Conservation (phyloP, 164 flowering plant genomes). For the Vitis rupestris region DNA sequence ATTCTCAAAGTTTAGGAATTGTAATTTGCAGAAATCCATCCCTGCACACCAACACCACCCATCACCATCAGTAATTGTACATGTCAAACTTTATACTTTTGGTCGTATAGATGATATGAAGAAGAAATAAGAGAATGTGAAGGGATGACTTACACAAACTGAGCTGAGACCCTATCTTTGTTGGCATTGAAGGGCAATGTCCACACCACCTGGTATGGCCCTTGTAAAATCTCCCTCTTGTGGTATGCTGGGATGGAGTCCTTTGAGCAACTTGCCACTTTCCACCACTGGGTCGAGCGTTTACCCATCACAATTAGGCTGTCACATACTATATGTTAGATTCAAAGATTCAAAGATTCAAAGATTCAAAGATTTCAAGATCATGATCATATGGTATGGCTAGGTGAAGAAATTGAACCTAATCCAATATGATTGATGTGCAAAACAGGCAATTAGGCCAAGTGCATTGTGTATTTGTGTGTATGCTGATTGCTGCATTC, state of each 20-base stretch:
- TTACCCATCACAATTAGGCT: slow-evolving; percentile 64
- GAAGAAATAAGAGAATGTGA: not conserved
- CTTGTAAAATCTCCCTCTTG: slow-evolving; percentile 56
- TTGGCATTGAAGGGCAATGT: slow-evolving; percentile 62
- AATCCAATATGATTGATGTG: too few relatives aligned
- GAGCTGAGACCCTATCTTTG: slow-evolving; percentile 67
- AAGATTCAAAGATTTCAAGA: not conserved
- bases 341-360: not conserved
- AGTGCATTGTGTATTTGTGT: too few relatives aligned
- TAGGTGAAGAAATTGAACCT: too few relatives aligned
- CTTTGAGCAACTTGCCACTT: slow-evolving; percentile 22
- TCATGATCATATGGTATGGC: not conserved
- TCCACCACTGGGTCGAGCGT: slow-evolving; percentile 42
- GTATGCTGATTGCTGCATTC: too few relatives aligned
- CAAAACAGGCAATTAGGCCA: too few relatives aligned
- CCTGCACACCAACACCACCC: slow-evolving; percentile 38
- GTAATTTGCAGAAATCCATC: slow-evolving; percentile 50
- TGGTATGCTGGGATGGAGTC: slow-evolving; percentile 36
- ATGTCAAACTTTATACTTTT: too few relatives aligned
- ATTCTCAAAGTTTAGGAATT: slow-evolving; percentile 52
- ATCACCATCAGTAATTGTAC: not conserved
- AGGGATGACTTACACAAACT: slow-evolving; percentile 64
- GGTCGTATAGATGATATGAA: not conserved
- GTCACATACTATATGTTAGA: slow-evolving; percentile 8
- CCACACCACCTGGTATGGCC: slow-evolving; percentile 70